Evolutionary conservation across 2,329 filamentous ascomycete genomes (phyloP).

Genomic region (Alternaria panax): DNA sequence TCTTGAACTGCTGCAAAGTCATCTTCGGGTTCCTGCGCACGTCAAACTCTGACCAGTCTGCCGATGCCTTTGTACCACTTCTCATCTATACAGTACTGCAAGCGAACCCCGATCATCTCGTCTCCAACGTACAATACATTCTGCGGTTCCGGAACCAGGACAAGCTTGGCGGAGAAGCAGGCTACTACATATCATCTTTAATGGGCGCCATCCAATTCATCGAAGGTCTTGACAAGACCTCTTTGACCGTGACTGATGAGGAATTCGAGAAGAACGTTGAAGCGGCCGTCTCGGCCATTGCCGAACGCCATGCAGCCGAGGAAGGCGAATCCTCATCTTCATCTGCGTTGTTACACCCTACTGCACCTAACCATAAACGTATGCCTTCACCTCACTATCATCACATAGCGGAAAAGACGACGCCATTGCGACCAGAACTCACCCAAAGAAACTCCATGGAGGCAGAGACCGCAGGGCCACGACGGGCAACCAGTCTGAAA

Average conservation of each 20-base stretch:
- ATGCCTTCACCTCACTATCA: constrained; percentile 54
- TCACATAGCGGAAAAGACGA: constrained; percentile 58
- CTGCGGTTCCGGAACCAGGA: constrained; percentile 96
- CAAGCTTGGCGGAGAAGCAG: constrained; percentile 95
- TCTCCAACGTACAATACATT: constrained; percentile 98
- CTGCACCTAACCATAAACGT: constrained; percentile 40
- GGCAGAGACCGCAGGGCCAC: constrained; percentile 65
- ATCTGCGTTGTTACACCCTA: constrained; percentile 26
- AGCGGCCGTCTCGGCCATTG: constrained; percentile 91
- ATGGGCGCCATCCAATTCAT: constrained; percentile 97
- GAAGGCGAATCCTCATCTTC: constrained; percentile 25
- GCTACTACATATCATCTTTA: constrained; percentile 96
- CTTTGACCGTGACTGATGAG: constrained; percentile 88
- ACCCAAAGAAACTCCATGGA: constrained; percentile 67
- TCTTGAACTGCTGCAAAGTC: constrained; percentile 98
- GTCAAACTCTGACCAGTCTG: constrained; percentile 90
- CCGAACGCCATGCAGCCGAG: constrained; percentile 76
- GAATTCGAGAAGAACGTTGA: constrained; percentile 98
- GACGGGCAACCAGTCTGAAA: constrained; percentile 63
- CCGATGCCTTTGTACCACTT: constrained; percentile 88
- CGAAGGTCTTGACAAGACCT: constrained; percentile 93
- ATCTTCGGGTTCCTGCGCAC: constrained; percentile 96
- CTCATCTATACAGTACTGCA: constrained; percentile 95
- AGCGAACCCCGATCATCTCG: constrained; percentile 91
- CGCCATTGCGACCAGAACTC: constrained; percentile 63